Conservation (phyloP, 106 monocot species). For the Platanthera zijinensis region DNA sequence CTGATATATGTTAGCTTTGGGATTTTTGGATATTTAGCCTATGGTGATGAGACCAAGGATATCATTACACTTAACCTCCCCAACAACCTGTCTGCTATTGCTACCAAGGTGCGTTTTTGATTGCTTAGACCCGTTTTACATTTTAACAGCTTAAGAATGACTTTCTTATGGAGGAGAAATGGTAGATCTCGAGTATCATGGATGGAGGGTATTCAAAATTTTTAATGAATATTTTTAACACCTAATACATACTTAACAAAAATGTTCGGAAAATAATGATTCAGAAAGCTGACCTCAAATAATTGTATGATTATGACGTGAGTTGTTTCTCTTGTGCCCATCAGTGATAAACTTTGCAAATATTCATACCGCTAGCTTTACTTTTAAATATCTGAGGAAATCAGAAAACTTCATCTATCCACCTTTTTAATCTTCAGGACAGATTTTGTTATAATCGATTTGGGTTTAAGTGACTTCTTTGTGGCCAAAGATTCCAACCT, state of each 20-base stretch:
- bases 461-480: no score
- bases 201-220: no score
- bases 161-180: no score
- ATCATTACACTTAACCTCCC: slow-evolving; percentile 92
- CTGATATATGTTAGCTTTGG: slow-evolving; percentile 62
- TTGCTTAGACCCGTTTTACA: not conserved
- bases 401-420: not conserved
- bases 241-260: no score
- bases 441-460: not conserved
- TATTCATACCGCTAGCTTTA: not conserved
- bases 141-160: not conserved
- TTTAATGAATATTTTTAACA: no score
- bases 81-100: slow-evolving; percentile 56
- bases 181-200: no score
- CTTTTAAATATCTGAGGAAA: not conserved
- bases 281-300: not conserved
- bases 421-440: not conserved
- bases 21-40: slow-evolving; percentile 78
- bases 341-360: not conserved
- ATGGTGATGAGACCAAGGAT: slow-evolving; percentile 81
- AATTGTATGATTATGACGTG: no score
- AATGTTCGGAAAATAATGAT: not conserved
- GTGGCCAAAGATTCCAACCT: no score
- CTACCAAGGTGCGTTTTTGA: slow-evolving; percentile 53
- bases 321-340: not conserved